Evolutionary conservation across 129 eudicot genomes (phyloP), one percentile per base, ranked within the genome.

Genomic region (Tagetes patula): DNA sequence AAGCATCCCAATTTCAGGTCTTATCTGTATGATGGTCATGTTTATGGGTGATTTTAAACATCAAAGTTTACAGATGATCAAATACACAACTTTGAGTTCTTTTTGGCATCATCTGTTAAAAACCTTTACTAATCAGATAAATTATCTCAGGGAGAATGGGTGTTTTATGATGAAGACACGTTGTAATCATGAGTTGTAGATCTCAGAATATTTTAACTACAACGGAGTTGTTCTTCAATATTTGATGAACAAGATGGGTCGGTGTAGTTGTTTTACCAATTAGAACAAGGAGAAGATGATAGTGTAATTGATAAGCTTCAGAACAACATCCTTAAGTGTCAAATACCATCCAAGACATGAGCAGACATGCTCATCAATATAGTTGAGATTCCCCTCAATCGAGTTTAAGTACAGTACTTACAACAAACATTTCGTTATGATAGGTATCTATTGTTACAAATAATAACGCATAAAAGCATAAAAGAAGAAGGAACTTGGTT

Each of bases 221-320:
- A 47, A 62, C 37, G 48, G 64, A 5, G 6, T 5, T 74, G 31
- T 74, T 74, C 14, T 74, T 9, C 62, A 39, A 27, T 52, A 74
- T 3, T 34, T 74, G 78, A 48, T 37, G 63, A 74, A 62, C 6
- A 47, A 2, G 71, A 36, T 74, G 70, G 27, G 3, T 3, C 12
- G n/a, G 63, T 64, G 32, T 48, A 3, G 8, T 62, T 27, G 6
- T 54, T 31, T n/a, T 2, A 39, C 65, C 39, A 47, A 68, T 9
- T 60, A 43, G 32, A 14, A 5, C 1, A 13, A 45, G 33, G 50
- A 36, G 49, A 40, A 8, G 52, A 31, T 49, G 33, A 8, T 36
- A 64, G 33, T 65, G 43, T 43, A 30, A 63, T 63, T 48, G 64
- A 74, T 64, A 63, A 48, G 71, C 53, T 74, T 61, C 30, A 10